Conservation (phyloP, 2,329 filamentous ascomycete species). For the Fusarium sp. region DNA sequence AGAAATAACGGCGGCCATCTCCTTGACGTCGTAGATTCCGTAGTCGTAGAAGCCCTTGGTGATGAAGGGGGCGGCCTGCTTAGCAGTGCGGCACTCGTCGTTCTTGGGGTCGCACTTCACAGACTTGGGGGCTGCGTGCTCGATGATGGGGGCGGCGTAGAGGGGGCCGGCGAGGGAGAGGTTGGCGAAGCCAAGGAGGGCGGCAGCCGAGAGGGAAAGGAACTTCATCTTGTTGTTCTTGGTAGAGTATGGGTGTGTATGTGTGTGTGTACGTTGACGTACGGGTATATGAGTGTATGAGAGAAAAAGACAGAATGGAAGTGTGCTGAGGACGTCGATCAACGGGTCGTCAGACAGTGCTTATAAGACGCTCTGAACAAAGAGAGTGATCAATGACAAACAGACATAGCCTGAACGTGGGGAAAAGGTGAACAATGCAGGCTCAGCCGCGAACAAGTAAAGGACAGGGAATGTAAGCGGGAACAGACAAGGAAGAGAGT, state of each 20-base stretch:
- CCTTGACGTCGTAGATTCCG: constrained; percentile 62
- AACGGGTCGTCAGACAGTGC: neutral
- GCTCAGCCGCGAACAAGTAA: neutral
- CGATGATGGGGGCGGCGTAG: constrained; percentile 55
- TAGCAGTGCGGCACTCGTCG: constrained; percentile 75
- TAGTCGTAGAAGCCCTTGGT: constrained; percentile 68
- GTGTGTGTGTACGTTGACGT: neutral
- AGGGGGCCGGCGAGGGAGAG: constrained; percentile 33
- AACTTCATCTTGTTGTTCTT: constrained; percentile 43
- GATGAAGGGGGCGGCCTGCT: constrained; percentile 69
- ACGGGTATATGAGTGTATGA: neutral
- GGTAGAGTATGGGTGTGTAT: neutral
- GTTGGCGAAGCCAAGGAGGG: constrained; percentile 31
- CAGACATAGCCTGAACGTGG: neutral
- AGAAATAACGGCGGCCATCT: constrained; percentile 77
- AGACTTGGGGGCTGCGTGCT: constrained; percentile 68
- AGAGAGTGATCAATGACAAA: neutral
- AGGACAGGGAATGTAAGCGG: neutral
- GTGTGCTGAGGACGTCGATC: neutral
- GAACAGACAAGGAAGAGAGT: neutral
- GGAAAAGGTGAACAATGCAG: neutral
- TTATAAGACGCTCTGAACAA: neutral
- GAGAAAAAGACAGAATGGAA: neutral
- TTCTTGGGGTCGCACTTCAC: constrained; percentile 60
- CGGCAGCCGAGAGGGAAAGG: constrained; percentile 27